Conservation (phyloP, 1,139 yeast genomes). For the Saccharomyces hybrid region DNA sequence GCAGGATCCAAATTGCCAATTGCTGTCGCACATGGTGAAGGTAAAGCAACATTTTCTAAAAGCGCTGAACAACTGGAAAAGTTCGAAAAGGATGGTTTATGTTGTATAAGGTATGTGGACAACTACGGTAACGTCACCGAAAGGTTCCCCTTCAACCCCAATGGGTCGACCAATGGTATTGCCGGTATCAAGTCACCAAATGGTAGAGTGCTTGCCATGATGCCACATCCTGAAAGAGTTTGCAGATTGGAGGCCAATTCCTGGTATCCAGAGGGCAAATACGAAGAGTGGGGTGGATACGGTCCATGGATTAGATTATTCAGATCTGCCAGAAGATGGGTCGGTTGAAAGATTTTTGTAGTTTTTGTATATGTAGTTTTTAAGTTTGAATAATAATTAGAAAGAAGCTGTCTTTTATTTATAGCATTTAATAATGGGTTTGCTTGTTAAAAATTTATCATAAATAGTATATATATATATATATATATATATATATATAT, state of each 20-base stretch:
- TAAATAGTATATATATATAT: not conserved
- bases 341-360: conserved; percentile 36
- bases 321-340: conserved; percentile 94
- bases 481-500: not conserved
- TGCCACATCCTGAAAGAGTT: conserved; percentile 99
- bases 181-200: conserved; percentile 86
- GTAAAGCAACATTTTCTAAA: conserved; percentile 64
- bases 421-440: not conserved
- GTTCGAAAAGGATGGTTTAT: conserved; percentile 45
- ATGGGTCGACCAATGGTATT: conserved; percentile 90
- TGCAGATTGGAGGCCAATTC: conserved; percentile 82
- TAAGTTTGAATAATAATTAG: not conserved
- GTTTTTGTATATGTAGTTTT: not conserved
- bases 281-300: conserved; percentile 56
- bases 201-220: conserved; percentile 95
- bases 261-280: conserved; percentile 73
- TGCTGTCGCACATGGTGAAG: conserved; percentile 99
- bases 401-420: not conserved
- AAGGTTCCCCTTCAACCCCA: conserved; percentile 88
- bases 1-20: conserved; percentile 90
- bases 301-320: conserved; percentile 97
- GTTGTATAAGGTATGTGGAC: conserved; percentile 74
- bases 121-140: conserved; percentile 82
- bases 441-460: not conserved
- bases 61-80: conserved; percentile 36